Conservation (phyloP, 2,329 filamentous ascomycete genomes). For the Thermoascus crustaceus region DNA sequence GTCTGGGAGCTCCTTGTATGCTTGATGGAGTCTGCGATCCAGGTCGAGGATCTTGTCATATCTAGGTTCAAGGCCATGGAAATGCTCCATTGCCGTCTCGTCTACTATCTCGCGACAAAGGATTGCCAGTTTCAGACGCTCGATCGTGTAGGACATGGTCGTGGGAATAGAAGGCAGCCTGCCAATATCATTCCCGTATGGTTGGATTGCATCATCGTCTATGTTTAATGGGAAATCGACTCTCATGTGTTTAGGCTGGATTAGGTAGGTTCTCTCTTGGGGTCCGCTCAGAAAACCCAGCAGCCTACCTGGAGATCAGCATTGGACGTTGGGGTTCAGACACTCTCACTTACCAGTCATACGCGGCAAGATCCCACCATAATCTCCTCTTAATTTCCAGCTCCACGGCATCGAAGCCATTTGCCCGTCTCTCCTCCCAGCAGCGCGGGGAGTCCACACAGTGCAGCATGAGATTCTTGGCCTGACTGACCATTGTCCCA, state of each 20-base stretch:
- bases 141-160: conserved; percentile 38
- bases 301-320: conserved; percentile 20
- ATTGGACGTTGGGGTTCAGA: not conserved
- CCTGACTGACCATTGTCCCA: conserved; percentile 20
- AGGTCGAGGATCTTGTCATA: conserved; percentile 33
- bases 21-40: conserved; percentile 26
- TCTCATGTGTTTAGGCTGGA: conserved; percentile 35
- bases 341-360: conserved; percentile 31
- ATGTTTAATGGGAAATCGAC: conserved; percentile 36
- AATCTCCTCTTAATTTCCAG: conserved; percentile 33
- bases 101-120: conserved; percentile 37
- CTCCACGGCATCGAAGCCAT: conserved; percentile 16
- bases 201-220: conserved; percentile 30
- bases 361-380: conserved; percentile 37
- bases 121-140: conserved; percentile 34
- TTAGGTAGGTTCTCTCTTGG: conserved; percentile 37
- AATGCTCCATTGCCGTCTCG: conserved; percentile 17
- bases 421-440: conserved; percentile 10
- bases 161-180: conserved; percentile 31
- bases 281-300: conserved; percentile 35
- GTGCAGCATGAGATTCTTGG: conserved; percentile 30
- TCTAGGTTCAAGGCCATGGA: conserved; percentile 18
- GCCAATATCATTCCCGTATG: conserved; percentile 12
- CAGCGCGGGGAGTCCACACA: conserved; percentile 20
- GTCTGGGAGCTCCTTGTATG: conserved; percentile 22